Evolutionary conservation across 2,329 filamentous ascomycete species (phyloP), one percentile per base, ranked within the genome.

Genomic region (Trichoderma citrinoviride): DNA sequence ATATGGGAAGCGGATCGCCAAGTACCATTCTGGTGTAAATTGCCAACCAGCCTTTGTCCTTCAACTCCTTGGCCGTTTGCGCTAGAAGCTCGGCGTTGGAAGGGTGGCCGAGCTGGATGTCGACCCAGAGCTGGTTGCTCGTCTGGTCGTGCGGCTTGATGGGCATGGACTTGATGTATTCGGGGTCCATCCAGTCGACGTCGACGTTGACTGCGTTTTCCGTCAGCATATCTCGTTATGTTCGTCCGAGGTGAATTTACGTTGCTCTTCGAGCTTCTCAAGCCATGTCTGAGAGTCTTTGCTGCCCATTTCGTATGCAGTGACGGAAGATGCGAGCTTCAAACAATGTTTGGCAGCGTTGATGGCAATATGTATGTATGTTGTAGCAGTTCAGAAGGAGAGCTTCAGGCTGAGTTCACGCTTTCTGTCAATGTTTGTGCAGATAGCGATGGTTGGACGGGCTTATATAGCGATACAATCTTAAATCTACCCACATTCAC

Each of bases 171-270:
- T 78, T 78, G 66, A 81, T 78, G 69, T 79, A 82, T 15, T 80
- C 78, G 1, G 80, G 77, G 65, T 81, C 81, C 81, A 83, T 83
- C 76, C 79, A 82, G 68, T 83, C 81, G 25, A 83, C 79, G 66
- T 83, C 81, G 61, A 83, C 74, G 37, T 83, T 79, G 65, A 83
- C 81, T 83, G 15, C 10, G 7, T 17, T 23, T 8, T 23, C 17
- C 17, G 25, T 25, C 23, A 37, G 33, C 12, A 37, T 6, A n/a
- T n/a, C n/a, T n/a, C n/a, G 10, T 14, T 10, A 3, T 29, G 10
- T 0, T n/a, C n/a, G n/a, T n/a, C n/a, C n/a, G 2, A 25, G 50
- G 5, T 37, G 7, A n/a, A 37, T 75, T 69, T 67, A 79, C 78
- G 67, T 66, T 79, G 75, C 70, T 78, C 73, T 65, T 79, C 76